Evolutionary conservation across 257 asterid genomes (phyloP).

Genomic region (Craterostigma plantagineum): DNA sequence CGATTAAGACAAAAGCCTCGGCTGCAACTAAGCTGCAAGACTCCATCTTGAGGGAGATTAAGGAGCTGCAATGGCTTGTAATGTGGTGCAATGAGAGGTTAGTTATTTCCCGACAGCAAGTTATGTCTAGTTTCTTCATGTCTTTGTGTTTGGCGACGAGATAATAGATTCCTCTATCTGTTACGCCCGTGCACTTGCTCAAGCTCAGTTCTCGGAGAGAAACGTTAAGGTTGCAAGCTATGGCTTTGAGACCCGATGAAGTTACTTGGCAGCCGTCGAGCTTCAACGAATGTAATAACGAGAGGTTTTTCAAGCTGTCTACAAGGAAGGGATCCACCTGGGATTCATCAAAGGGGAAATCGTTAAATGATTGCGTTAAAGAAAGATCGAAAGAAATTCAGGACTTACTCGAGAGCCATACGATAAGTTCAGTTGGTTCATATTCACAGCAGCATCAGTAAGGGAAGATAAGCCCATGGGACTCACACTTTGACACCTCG

Average conservation of each 20-base stretch:
- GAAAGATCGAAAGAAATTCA: too few relatives aligned
- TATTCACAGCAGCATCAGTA: too few relatives aligned
- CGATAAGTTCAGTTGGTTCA: too few relatives aligned
- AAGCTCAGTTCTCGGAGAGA: conserved; percentile 18
- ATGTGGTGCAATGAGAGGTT: conserved; percentile 37
- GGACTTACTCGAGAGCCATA: too few relatives aligned
- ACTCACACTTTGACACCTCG: too few relatives aligned
- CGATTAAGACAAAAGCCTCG: conserved; percentile 15
- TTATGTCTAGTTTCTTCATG: conserved; percentile 16
- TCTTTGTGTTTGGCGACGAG: conserved; percentile 8
- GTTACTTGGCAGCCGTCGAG: conserved; percentile 20
- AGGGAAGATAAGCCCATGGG: too few relatives aligned
- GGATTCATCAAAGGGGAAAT: conserved; percentile 1
- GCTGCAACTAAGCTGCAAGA: conserved; percentile 29
- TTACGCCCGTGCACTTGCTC: conserved; percentile 19
- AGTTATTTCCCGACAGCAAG: conserved; percentile 14
- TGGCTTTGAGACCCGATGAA: conserved; percentile 9
- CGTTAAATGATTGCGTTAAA: not conserved
- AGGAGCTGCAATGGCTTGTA: conserved; percentile 12
- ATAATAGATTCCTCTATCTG: conserved; percentile 17
- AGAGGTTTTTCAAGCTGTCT: conserved; percentile 11
- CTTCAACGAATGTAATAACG: conserved; percentile 11
- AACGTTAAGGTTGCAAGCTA: conserved; percentile 12
- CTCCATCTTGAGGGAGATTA: conserved; percentile 67
- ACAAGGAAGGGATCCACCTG: conserved; percentile 15